These are phyloP conservation scores for Aspergillus indologenus DNA, from an alignment of 495 filamentous ascomycete species.

Conservation along the genomic window DNA sequence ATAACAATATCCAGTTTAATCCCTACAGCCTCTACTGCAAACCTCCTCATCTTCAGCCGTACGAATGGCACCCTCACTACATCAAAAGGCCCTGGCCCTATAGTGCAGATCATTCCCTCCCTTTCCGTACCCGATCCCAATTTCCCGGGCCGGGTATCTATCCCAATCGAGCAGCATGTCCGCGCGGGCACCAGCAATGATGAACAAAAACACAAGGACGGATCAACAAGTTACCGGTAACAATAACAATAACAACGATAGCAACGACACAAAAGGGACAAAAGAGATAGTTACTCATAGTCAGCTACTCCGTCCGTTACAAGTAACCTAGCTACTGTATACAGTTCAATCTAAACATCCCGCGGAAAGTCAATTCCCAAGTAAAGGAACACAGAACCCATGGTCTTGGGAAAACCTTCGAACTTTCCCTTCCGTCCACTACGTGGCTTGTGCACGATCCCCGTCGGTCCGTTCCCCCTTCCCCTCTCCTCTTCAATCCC, in stretches of 20 bases:
- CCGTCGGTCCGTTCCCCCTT: not conserved
- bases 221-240: too few relatives aligned
- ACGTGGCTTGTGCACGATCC: not conserved
- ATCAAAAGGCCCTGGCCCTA: not conserved
- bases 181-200: not conserved
- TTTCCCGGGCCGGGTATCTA: not conserved
- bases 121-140: not conserved
- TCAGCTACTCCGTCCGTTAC: too few relatives aligned
- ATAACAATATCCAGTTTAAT: too few relatives aligned
- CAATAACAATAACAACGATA: not conserved
- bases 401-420: not conserved
- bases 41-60: not conserved
- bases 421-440: not conserved
- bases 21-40: not conserved
- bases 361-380: not conserved
- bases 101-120: conserved; percentile 7
- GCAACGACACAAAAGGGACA: too few relatives aligned
- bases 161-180: conserved; percentile 16
- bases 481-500: too few relatives aligned
- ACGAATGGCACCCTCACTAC: too few relatives aligned
- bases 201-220: not conserved
- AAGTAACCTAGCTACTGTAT: too few relatives aligned
- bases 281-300: too few relatives aligned
- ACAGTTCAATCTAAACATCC: not conserved
- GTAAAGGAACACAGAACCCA: not conserved